Percentiles rank a stretch among this genome's conserved stretches.
phyloP scores from a whole-genome alignment of 345 rosid genomes.

The Dimocarpus longan region DNA sequence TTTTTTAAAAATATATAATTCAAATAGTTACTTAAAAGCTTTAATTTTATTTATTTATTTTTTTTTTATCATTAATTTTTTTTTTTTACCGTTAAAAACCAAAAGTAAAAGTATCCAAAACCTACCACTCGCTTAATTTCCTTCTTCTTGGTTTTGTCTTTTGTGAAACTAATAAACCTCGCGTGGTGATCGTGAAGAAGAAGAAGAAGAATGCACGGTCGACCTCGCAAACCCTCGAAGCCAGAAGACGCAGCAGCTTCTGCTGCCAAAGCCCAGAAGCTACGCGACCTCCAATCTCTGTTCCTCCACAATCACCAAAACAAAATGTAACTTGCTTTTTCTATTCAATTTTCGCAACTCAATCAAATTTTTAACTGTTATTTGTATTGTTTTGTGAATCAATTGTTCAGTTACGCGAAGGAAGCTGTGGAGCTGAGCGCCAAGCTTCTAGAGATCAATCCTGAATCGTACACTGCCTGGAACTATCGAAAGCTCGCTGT shows the following conservation, averaged over 20 bases:
- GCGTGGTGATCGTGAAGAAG: no score
- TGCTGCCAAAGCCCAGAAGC: slow-evolving; percentile 71
- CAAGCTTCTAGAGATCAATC: slow-evolving; percentile 80
- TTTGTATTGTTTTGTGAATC: background rate
- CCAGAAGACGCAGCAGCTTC: slow-evolving; percentile 72
- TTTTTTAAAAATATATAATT: no score
- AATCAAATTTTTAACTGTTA: background rate
- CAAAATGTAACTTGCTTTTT: slow-evolving; percentile 49
- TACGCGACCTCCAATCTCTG: slow-evolving; percentile 67
- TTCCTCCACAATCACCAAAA: slow-evolving; percentile 63
- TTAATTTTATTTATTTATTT: no score
- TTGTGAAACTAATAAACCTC: no score
- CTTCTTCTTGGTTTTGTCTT: no score
- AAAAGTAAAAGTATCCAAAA: no score
- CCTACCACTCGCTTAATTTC: no score
- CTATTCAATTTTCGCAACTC: background rate
- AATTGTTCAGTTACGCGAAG: slow-evolving; percentile 57
- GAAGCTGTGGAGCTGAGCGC: slow-evolving; percentile 82
- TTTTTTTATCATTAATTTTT: no score
- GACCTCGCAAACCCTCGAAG: slow-evolving; percentile 62
- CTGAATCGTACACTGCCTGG: slow-evolving; percentile 90
- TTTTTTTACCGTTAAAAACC: no score
- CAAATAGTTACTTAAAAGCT: no score
- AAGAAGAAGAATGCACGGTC: slow-evolving; percentile 71
- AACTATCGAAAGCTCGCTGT: slow-evolving; percentile 87